Conservation (phyloP, 345 rosid genomes). For the Rhodomyrtus tomentosa region DNA sequence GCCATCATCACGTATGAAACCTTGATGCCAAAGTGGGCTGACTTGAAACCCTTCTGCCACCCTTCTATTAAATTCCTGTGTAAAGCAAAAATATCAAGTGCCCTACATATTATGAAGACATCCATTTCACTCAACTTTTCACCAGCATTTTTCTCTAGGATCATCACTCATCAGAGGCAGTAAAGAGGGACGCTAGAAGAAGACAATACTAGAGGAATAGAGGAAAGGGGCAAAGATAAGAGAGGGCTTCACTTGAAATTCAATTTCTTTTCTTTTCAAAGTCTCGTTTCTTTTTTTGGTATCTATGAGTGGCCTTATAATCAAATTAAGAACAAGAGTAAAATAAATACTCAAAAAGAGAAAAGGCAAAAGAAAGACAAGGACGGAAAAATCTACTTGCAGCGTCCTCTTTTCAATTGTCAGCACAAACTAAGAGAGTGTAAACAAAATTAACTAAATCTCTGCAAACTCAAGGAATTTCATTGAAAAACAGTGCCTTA, state of each 20-base stretch:
- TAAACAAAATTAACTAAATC: background rate
- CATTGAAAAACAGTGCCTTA: background rate
- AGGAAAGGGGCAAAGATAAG: background rate
- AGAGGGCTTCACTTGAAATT: background rate
- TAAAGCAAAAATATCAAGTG: background rate
- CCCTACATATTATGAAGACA: background rate
- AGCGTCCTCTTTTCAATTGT: background rate
- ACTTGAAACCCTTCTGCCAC: constrained; percentile 91
- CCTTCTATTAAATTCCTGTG: constrained; percentile 61
- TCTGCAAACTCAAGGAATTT: background rate
- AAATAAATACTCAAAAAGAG: background rate
- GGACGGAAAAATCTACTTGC: background rate
- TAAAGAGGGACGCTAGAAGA: background rate
- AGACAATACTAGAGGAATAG: background rate
- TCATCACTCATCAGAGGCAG: background rate
- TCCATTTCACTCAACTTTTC: background rate
- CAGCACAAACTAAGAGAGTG: background rate
- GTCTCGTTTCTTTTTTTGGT: background rate
- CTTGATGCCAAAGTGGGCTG: constrained; percentile 93
- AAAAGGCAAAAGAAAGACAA: background rate
- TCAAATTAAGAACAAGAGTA: background rate
- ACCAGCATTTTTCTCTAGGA: background rate
- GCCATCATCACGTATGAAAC: constrained; percentile 73
- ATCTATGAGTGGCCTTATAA: background rate
- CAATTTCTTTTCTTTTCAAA: background rate